Evolutionary conservation across 1,284 basidiomycete species (phyloP).

Genomic region (Neonothopanus nambi): DNA sequence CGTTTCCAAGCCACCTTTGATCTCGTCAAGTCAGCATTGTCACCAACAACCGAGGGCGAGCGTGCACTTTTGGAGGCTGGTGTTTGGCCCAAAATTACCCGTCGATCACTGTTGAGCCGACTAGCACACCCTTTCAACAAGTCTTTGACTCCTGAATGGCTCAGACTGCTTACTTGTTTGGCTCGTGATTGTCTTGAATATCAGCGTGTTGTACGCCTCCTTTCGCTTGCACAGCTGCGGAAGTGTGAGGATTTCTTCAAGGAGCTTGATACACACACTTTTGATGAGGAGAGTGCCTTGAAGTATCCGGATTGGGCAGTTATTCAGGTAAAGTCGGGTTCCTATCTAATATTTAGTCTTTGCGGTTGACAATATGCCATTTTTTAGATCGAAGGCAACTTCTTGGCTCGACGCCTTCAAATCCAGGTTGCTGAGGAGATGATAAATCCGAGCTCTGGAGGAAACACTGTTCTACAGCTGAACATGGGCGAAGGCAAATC

Average conservation of each 20-base stretch:
- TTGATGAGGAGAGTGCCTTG: slow-evolving; percentile 19
- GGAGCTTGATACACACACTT: too few relatives aligned
- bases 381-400: slow-evolving; percentile 44
- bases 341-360: not conserved
- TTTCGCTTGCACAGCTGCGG: not conserved
- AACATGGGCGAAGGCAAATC: slow-evolving; percentile 65
- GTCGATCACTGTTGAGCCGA: not conserved
- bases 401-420: slow-evolving; percentile 43
- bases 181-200: not conserved
- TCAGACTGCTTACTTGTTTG: not conserved
- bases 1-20: too few relatives aligned
- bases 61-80: not conserved
- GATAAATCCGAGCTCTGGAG: slow-evolving; percentile 38
- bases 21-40: too few relatives aligned
- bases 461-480: slow-evolving; percentile 46
- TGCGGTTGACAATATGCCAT: not conserved
- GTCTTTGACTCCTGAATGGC: not conserved
- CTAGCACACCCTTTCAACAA: not conserved
- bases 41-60: not conserved
- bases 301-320: slow-evolving; percentile 38
- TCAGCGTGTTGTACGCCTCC: not conserved
- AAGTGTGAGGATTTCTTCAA: too few relatives aligned
- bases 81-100: slow-evolving; percentile 5
- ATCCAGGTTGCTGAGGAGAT: slow-evolving; percentile 43
- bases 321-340: slow-evolving; percentile 23